Conservation (phyloP, 2,329 filamentous ascomycete genomes). For the Paraconiothyrium sp. region DNA sequence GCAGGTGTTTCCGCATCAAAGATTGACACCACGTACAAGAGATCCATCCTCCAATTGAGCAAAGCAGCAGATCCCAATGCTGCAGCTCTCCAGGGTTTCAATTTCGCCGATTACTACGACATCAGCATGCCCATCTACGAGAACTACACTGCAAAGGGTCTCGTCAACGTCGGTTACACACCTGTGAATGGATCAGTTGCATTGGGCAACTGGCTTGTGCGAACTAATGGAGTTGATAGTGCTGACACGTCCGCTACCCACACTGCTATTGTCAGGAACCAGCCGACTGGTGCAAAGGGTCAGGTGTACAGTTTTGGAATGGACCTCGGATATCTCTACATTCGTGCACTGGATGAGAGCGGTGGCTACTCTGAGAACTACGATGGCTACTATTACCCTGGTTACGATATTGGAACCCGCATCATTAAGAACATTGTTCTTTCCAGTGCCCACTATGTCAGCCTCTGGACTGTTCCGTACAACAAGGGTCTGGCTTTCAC, state of each 20-base stretch:
- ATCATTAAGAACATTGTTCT: constrained; percentile 18
- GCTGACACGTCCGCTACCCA: constrained; percentile 13
- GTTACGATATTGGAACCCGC: constrained; percentile 17
- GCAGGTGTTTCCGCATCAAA: constrained; percentile 17
- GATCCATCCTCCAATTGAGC: constrained; percentile 12
- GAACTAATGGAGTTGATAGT: constrained; percentile 12
- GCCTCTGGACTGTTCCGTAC: constrained; percentile 19
- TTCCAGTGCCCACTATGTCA: constrained; percentile 14
- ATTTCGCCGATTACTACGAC: constrained; percentile 15
- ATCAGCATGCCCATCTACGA: constrained; percentile 16
- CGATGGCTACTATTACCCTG: constrained; percentile 18
- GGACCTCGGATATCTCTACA: constrained; percentile 16
- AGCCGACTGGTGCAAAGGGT: constrained; percentile 14
- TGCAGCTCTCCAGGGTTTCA: constrained; percentile 10
- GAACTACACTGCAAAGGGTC: constrained; percentile 10
- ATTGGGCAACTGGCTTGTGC: constrained; percentile 13
- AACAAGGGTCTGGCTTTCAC: constrained; percentile 19
- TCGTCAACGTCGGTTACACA: constrained; percentile 15
- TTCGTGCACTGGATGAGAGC: constrained; percentile 10
- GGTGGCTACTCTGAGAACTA: constrained; percentile 14
- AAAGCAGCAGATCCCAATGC: background rate
- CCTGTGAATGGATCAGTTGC: constrained; percentile 4
- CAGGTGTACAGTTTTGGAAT: constrained; percentile 18
- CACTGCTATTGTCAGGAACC: constrained; percentile 12
- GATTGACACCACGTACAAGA: constrained; percentile 1